Base-by-base conservation (phyloP, 202 grass and related monocot species). In the Carex arenaria region DNA sequence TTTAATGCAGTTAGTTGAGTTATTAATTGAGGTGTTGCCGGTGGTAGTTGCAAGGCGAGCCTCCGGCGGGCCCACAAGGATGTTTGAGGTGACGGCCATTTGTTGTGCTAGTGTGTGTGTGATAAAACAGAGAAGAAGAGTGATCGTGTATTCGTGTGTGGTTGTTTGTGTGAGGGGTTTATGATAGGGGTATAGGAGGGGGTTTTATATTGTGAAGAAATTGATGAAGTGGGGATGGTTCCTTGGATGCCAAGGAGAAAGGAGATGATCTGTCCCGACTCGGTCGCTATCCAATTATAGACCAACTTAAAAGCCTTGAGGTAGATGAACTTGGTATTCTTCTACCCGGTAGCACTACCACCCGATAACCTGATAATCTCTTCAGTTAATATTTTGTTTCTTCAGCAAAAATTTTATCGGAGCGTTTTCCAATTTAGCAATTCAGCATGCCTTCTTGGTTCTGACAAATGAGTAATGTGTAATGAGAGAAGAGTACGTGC, bases 11-110 rank as follows among this genome's bases (percentile, higher is more conserved):
- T 57, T 82, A 57, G 10, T 53, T 67, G 43, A 13, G 26, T 3
- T 47, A 67, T 3, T 47, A 67, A 11, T 9, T 51, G 2, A 66
- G 22, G 9, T 55, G 47, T 8, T 12, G 43, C 10, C 1, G 34
- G 2, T n/a, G 51, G 15, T n/a, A 36, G n/a, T 15, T 1, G 23
- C 4, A 13, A 26, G 81, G 14, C 43, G 56, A 30, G 86, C 88
- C 80, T 93, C 90, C 1, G 89, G 90, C 45, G 87, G 94, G 61
- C 94, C 94, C 10, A 91, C 38, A 56, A 97, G 89, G 47, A n/a
- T 22, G 78, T 78, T 64, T 69, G 83, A 61, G 15, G 49, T 83
- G 42, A 78, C 12, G 2, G 36, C 49, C 12, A 66, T 43, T 28
- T 72, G 47, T 73, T 76, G 56, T 0, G 15, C 14, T 20, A 6